Evolutionary conservation across 208 protist species (phyloP).

Genomic region (Lotmaria passim): DNA sequence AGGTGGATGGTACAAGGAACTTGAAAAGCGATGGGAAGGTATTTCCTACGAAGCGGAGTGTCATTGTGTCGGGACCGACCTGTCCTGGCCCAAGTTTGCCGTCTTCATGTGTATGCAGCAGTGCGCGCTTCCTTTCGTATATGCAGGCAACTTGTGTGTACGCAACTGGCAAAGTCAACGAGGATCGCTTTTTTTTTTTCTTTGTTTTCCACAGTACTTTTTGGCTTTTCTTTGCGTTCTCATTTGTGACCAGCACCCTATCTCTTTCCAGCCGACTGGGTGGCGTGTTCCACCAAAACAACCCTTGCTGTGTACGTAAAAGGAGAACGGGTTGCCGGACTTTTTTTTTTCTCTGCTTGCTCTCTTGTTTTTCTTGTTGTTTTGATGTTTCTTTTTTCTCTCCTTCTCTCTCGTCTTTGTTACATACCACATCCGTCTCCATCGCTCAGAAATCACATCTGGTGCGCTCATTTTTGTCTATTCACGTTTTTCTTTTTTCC

Average conservation of each 20-base stretch:
- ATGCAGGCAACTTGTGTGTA: not conserved
- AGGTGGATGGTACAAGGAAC: too few relatives aligned
- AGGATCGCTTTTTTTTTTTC: not conserved
- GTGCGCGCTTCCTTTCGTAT: too few relatives aligned
- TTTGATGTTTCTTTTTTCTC: not conserved
- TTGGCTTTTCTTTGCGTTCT: not conserved
- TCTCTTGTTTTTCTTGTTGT: not conserved
- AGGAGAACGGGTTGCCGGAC: too few relatives aligned
- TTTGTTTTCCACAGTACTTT: constrained; percentile 8
- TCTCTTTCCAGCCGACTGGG: too few relatives aligned
- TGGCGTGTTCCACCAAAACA: too few relatives aligned
- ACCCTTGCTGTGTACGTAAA: not conserved
- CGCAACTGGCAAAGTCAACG: not conserved
- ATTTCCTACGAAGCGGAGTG: too few relatives aligned
- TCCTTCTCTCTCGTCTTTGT: not conserved
- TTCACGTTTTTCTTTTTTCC: not conserved
- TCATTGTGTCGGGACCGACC: too few relatives aligned
- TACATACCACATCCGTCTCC: not conserved
- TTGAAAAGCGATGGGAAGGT: too few relatives aligned
- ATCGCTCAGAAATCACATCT: not conserved
- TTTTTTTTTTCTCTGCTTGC: constrained; percentile 3
- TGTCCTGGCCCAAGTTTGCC: too few relatives aligned
- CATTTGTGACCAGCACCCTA: too few relatives aligned
- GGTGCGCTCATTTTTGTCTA: not conserved
- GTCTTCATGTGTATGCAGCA: too few relatives aligned